A percentile compares a stretch with the other conserved stretches of the same genome.
phyloP scores from a whole-genome alignment of 768 basidiomycete genomes.

The Coprinopsis sp. region DNA sequence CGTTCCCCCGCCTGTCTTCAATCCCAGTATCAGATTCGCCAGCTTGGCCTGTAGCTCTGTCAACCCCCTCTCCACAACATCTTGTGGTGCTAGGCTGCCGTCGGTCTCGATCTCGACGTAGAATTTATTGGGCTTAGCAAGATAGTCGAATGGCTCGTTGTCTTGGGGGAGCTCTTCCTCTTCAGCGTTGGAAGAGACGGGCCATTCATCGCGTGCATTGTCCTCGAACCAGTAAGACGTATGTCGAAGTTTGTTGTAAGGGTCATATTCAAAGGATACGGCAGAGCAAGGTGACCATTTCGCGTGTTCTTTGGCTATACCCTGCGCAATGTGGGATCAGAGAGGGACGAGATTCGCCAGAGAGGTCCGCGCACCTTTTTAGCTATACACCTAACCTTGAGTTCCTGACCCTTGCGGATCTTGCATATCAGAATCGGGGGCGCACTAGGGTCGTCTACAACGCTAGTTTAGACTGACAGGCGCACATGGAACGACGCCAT shows the following conservation, averaged over 20 bases:
- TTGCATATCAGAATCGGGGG: conserved; percentile 84
- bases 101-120: conserved; percentile 96
- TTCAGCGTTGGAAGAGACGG: conserved; percentile 77
- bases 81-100: conserved; percentile 83
- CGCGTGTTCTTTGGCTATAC: conserved; percentile 96
- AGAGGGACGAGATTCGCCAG: not conserved
- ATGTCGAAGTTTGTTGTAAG: conserved; percentile 94
- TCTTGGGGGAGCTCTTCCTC: conserved; percentile 80
- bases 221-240: conserved; percentile 93
- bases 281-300: conserved; percentile 99
- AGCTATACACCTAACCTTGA: conserved; percentile 80
- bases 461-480: conserved; percentile 5
- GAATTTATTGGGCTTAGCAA: conserved; percentile 83
- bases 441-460: conserved; percentile 57
- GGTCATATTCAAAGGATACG: conserved; percentile 96
- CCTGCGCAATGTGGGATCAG: conserved; percentile 42
- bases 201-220: conserved; percentile 85
- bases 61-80: conserved; percentile 84
- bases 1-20: conserved; percentile 37
- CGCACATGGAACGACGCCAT: conserved; percentile 2
- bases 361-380: conserved; percentile 66
- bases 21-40: conserved; percentile 70
- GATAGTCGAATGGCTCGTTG: conserved; percentile 82
- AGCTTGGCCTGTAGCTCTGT: conserved; percentile 76
- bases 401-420: conserved; percentile 90